Evolutionary conservation across 2,329 filamentous ascomycete species (phyloP).

Genomic region (Elsinoe perseae): DNA sequence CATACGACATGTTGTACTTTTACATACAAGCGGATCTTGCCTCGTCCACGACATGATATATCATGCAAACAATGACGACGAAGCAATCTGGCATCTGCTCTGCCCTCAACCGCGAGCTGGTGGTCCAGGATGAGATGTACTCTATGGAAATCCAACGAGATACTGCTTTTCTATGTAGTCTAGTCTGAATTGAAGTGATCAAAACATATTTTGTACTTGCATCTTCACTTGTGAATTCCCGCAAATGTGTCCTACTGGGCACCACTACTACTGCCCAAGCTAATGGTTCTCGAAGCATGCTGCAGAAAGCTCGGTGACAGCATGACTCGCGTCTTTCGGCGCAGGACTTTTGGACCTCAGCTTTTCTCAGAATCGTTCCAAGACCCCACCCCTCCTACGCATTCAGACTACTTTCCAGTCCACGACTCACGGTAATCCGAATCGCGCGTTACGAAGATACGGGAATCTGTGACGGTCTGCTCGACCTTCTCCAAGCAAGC

Average conservation of each 20-base stretch:
- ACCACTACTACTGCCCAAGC: too few relatives aligned
- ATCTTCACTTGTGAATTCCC: neutral
- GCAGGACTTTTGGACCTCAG: neutral
- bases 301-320: neutral
- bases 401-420: neutral
- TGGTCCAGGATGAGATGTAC: conserved; percentile 10
- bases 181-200: conserved; percentile 1
- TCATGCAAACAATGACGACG: neutral
- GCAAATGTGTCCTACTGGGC: neutral
- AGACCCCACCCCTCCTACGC: neutral
- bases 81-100: conserved; percentile 3
- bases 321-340: neutral
- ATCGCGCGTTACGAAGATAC: too few relatives aligned
- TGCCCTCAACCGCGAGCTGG: neutral
- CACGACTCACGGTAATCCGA: too few relatives aligned
- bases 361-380: neutral
- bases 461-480: too few relatives aligned
- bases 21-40: conserved; percentile 9
- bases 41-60: neutral
- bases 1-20: conserved; percentile 12
- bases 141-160: neutral
- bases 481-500: too few relatives aligned
- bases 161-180: conserved; percentile 13
- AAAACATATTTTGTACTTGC: neutral
- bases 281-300: too few relatives aligned